These are phyloP conservation scores for Grammothele lineata DNA, from an alignment of 768 basidiomycete species.

Conservation along the genomic window DNA sequence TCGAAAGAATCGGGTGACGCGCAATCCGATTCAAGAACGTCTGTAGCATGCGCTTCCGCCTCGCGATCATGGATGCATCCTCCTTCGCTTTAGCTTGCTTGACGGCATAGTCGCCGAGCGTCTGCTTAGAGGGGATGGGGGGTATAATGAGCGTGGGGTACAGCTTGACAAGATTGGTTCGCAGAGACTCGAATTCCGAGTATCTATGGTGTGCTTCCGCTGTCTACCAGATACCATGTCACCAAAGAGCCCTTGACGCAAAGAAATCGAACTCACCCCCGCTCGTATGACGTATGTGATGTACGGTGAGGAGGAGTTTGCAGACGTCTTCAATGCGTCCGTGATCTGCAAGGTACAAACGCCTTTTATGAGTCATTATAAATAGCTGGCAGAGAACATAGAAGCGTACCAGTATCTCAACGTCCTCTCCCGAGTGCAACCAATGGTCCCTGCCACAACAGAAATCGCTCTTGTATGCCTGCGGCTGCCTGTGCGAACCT, in stretches of 20 bases:
- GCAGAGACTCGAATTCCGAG: conserved; percentile 95
- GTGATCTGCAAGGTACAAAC: conserved; percentile 77
- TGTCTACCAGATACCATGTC: conserved; percentile 54
- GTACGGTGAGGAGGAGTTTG: conserved; percentile 85
- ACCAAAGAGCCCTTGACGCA: too few relatives aligned
- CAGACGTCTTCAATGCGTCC: conserved; percentile 92
- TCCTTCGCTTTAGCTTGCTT: conserved; percentile 97
- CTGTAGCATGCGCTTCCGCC: conserved; percentile 91
- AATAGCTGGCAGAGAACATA: neutral
- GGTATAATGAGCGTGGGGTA: conserved; percentile 97
- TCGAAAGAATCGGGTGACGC: conserved; percentile 90
- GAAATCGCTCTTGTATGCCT: conserved; percentile 68
- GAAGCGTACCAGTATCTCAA: conserved; percentile 63
- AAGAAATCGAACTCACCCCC: conserved; percentile 58
- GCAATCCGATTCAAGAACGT: conserved; percentile 91
- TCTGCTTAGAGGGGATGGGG: conserved; percentile 96
- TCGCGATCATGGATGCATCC: conserved; percentile 85
- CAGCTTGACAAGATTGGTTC: conserved; percentile 75
- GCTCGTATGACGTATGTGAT: conserved; percentile 92
- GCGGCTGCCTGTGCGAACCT: conserved; percentile 48
- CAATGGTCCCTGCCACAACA: conserved; percentile 74
- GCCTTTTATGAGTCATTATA: neutral
- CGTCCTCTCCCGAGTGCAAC: conserved; percentile 78
- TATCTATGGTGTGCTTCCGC: conserved; percentile 86
- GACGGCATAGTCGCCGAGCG: conserved; percentile 92